Percentiles rank a stretch among this genome's conserved stretches.
These are phyloP conservation scores for Talaromyces marneffei DNA, from an alignment of 2,329 filamentous ascomycete genomes.

Conservation along the genomic window DNA sequence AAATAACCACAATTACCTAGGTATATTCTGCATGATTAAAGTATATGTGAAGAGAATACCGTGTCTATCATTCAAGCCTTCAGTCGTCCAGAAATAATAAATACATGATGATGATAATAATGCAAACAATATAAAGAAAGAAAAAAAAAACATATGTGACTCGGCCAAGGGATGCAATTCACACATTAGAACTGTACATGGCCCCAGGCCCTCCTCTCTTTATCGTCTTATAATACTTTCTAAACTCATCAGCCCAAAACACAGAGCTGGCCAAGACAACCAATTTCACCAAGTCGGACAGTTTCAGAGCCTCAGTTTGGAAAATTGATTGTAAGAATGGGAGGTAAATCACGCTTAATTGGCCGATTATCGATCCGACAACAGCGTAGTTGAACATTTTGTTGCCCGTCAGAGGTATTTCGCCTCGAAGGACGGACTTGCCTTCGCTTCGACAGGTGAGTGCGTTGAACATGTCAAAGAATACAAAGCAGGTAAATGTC, in stretches of 20 bases:
- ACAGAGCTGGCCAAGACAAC: slow-evolving; percentile 76
- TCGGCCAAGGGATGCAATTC: slow-evolving; percentile 13
- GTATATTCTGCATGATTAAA: no score
- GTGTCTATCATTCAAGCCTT: background rate
- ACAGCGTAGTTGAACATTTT: slow-evolving; percentile 97
- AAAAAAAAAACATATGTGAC: background rate
- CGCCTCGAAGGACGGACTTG: slow-evolving; percentile 82
- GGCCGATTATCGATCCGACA: slow-evolving; percentile 73
- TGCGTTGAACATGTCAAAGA: slow-evolving; percentile 99
- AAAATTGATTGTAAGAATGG: slow-evolving; percentile 91
- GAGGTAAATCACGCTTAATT: slow-evolving; percentile 88
- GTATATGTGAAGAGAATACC: background rate
- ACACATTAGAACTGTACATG: slow-evolving; percentile 41
- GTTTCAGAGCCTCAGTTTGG: slow-evolving; percentile 79
- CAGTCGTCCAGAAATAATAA: background rate
- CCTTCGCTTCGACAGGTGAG: slow-evolving; percentile 84
- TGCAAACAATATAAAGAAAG: background rate
- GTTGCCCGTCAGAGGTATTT: slow-evolving; percentile 77
- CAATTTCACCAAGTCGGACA: slow-evolving; percentile 68
- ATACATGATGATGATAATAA: background rate
- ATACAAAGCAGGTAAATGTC: slow-evolving; percentile 97
- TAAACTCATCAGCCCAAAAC: slow-evolving; percentile 87
- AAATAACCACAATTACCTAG: no score
- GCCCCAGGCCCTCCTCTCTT: slow-evolving; percentile 28
- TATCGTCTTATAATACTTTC: slow-evolving; percentile 59